Base-by-base conservation (phyloP, 441 rosid species). In the Omphalea diandra region DNA sequence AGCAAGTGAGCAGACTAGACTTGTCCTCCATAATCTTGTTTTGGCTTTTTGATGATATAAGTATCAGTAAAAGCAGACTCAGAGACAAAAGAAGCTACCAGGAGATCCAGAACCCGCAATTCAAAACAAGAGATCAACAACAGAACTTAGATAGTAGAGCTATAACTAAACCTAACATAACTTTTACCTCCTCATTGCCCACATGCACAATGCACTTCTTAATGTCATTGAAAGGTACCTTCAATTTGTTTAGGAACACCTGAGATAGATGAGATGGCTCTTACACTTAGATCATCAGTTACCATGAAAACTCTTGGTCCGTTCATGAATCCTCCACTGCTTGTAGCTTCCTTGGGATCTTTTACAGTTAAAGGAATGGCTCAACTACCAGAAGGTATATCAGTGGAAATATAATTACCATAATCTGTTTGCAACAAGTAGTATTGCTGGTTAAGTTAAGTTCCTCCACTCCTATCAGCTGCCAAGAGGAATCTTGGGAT, bases 401-500 rank as follows among this genome's bases (percentile, higher is more conserved):
- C 17, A 4, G 18, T 5, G 9, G 7, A 55, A 55, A 55, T 11
- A n/a, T n/a, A n/a, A n/a, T n/a, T n/a, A n/a, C n/a, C n/a, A n/a
- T n/a, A n/a, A n/a, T n/a, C n/a, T n/a, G n/a, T n/a, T n/a, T n/a
- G n/a, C n/a, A n/a, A n/a, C n/a, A n/a, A n/a, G 18, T 61, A 72
- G 24, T 60, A 66, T 9, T 52, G 24, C 18, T 18, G 71, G 11
- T 32, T 17, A n/a, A n/a, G 11, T 12, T 17, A 43, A 24, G 38
- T 66, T 75, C 77, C 5, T 73, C 74, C 10, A 81, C 57, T 10
- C 56, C 64, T 14, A 75, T 31, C 2, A 40, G 67, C 24, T 70
- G 69, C 54, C 67, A 35, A 69, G 63, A 7, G 78, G 72, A 54
- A 78, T 59, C 60, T 67, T 78, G 10, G 80, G 82, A 63, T 38